Conservation (phyloP, 2,329 filamentous ascomycete genomes). For the Colletotrichum sp. region DNA sequence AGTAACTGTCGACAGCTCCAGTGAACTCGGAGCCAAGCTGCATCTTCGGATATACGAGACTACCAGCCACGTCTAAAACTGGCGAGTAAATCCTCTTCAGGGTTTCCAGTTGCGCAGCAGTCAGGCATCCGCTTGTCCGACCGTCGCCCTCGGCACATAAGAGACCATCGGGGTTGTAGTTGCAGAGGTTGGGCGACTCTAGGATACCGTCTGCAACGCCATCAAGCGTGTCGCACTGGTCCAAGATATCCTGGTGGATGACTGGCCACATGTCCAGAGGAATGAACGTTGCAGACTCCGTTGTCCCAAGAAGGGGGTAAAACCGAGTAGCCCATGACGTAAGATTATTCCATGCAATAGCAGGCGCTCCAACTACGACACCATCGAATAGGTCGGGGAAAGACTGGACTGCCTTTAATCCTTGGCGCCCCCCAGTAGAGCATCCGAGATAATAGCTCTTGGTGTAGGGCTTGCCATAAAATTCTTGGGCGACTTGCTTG, state of each 20-base stretch:
- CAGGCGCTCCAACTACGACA: constrained; percentile 41
- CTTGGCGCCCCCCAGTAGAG: constrained; percentile 57
- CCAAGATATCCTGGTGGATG: constrained; percentile 27
- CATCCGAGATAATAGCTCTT: constrained; percentile 57
- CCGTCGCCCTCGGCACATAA: constrained; percentile 33
- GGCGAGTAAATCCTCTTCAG: constrained; percentile 37
- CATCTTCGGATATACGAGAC: constrained; percentile 46
- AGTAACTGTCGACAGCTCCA: constrained; percentile 46
- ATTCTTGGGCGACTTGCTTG: constrained; percentile 51
- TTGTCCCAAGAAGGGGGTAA: constrained; percentile 46
- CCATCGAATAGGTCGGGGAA: constrained; percentile 57
- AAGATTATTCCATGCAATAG: constrained; percentile 46
- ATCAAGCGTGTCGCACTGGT: constrained; percentile 30
- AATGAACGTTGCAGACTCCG: constrained; percentile 34
- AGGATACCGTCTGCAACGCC: constrained; percentile 29
- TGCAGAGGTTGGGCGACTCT: constrained; percentile 14
- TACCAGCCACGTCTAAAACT: constrained; percentile 33
- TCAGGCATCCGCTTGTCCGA: not conserved
- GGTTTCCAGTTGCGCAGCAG: constrained; percentile 38
- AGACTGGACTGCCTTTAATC: constrained; percentile 49
- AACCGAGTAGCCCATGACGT: constrained; percentile 22
- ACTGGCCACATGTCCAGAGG: constrained; percentile 33
- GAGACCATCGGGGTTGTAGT: constrained; percentile 45
- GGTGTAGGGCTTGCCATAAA: constrained; percentile 41
- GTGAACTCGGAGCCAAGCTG: constrained; percentile 48